Conservation (phyloP, 257 asterid genomes). For the Paulownia fortunei region DNA sequence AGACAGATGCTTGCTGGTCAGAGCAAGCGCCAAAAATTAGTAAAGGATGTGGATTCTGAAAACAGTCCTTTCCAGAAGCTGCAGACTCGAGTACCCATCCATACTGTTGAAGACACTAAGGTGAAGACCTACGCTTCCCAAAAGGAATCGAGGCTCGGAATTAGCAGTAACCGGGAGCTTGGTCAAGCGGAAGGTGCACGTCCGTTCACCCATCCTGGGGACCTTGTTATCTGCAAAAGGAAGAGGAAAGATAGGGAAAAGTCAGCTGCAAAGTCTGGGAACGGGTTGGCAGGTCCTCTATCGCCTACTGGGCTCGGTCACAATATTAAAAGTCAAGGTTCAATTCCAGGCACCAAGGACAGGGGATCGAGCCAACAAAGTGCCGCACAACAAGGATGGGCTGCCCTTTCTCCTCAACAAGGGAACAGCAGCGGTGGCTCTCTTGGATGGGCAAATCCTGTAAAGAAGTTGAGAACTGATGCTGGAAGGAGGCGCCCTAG, state of each 20-base stretch:
- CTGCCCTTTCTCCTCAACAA: constrained; percentile 64
- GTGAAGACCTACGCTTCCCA: constrained; percentile 45
- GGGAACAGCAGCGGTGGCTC: constrained; percentile 55
- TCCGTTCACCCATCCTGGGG: constrained; percentile 85
- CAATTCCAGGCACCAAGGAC: constrained; percentile 52
- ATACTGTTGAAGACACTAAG: constrained; percentile 53
- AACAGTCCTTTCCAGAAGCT: constrained; percentile 65
- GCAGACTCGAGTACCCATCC: constrained; percentile 60
- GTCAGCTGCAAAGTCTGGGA: constrained; percentile 50
- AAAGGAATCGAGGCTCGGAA: constrained; percentile 56
- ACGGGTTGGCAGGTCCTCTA: constrained; percentile 62
- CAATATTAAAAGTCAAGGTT: constrained; percentile 62
- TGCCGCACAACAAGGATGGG: constrained; percentile 55
- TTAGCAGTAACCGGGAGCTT: constrained; percentile 51
- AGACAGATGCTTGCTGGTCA: constrained; percentile 55
- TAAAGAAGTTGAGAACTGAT: constrained; percentile 85
- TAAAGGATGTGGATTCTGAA: constrained; percentile 62
- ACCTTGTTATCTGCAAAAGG: constrained; percentile 92
- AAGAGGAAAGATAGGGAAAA: constrained; percentile 95
- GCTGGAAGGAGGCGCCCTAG: constrained; percentile 85
- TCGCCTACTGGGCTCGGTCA: constrained; percentile 73
- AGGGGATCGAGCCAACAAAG: constrained; percentile 58
- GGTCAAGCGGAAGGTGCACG: constrained; percentile 56
- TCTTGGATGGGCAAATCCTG: constrained; percentile 98
- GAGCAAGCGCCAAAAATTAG: constrained; percentile 63